Percentiles rank a stretch among this genome's conserved stretches.
Evolutionary conservation across 805 yeast genomes (phyloP).

Genomic region (Aciculoconidium aculeatum): DNA sequence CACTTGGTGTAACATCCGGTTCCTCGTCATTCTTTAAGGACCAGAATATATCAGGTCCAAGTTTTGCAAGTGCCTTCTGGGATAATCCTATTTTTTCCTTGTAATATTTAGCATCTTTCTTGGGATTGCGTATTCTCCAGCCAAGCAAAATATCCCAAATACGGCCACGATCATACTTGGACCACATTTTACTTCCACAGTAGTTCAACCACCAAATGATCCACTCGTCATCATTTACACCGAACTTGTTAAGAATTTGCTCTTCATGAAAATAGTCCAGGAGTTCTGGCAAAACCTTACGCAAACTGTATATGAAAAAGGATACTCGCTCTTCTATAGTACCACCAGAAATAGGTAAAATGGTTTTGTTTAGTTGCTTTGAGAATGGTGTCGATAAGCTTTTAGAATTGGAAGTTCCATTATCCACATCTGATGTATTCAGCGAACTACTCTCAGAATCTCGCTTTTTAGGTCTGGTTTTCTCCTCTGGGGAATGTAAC

Average conservation of each 20-base stretch:
- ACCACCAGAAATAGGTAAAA: slow-evolving; percentile 53
- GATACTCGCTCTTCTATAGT: slow-evolving; percentile 61
- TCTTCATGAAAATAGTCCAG: slow-evolving; percentile 76
- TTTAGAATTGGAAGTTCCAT: not conserved
- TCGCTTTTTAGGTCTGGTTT: slow-evolving; percentile 7
- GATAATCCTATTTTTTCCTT: slow-evolving; percentile 20
- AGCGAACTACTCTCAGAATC: too few species aligned
- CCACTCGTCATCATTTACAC: slow-evolving; percentile 75
- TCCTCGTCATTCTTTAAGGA: slow-evolving; percentile 24
- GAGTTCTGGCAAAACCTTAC: slow-evolving; percentile 66
- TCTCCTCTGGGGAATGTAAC: slow-evolving; percentile 63
- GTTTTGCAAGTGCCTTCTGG: slow-evolving; percentile 23
- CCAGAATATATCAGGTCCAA: slow-evolving; percentile 66
- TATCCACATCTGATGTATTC: too few species aligned
- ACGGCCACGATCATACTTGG: slow-evolving; percentile 75
- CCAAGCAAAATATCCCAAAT: slow-evolving; percentile 87
- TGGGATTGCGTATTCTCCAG: slow-evolving; percentile 47
- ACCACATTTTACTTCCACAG: slow-evolving; percentile 82
- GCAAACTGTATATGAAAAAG: slow-evolving; percentile 58
- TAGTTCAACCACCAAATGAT: slow-evolving; percentile 92
- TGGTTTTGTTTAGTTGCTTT: slow-evolving; percentile 26
- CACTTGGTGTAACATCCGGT: slow-evolving; percentile 1
- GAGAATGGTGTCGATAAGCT: slow-evolving; percentile 1
- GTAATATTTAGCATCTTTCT: slow-evolving; percentile 23
- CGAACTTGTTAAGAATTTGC: slow-evolving; percentile 56